These are phyloP conservation scores for Rhynchospora tenuis DNA, from an alignment of 176 grass and related monocot genomes.

Conservation along the genomic window DNA sequence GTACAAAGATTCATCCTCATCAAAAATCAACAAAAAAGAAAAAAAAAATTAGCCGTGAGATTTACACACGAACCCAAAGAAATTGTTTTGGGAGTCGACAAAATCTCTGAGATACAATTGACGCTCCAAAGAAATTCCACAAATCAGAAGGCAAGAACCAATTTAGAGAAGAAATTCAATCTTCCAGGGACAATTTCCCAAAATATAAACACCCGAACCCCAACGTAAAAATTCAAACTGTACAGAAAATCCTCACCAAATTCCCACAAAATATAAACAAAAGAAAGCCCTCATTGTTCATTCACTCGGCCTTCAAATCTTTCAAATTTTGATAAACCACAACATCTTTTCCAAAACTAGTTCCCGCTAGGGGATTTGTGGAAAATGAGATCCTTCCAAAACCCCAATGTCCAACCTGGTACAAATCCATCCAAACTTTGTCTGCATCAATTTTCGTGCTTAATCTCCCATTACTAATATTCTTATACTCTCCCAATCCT, in stretches of 20 bases:
- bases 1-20: not conserved
- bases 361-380: not conserved
- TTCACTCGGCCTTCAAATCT: not conserved
- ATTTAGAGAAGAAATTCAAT: not conserved
- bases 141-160: not conserved
- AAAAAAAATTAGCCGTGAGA: not conserved
- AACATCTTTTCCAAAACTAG: conserved; percentile 9
- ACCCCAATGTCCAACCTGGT: conserved; percentile 67
- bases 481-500: not conserved
- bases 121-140: not conserved
- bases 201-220: not conserved
- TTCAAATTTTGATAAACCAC: conserved; percentile 24
- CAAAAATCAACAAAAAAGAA: not conserved
- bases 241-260: conserved; percentile 17
- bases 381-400: conserved; percentile 90
- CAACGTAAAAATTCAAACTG: not conserved
- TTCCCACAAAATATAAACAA: conserved; percentile 9
- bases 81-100: not conserved
- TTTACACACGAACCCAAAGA: not conserved
- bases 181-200: not conserved
- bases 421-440: conserved; percentile 64
- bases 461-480: conserved; percentile 20
- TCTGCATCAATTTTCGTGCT: conserved; percentile 35
- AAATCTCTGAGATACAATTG: conserved; percentile 12
- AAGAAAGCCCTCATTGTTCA: not conserved